Evolutionary conservation across 2,329 filamentous ascomycete genomes (phyloP), one percentile per base, ranked within the genome.

Genomic region (Exophiala viscosa): DNA sequence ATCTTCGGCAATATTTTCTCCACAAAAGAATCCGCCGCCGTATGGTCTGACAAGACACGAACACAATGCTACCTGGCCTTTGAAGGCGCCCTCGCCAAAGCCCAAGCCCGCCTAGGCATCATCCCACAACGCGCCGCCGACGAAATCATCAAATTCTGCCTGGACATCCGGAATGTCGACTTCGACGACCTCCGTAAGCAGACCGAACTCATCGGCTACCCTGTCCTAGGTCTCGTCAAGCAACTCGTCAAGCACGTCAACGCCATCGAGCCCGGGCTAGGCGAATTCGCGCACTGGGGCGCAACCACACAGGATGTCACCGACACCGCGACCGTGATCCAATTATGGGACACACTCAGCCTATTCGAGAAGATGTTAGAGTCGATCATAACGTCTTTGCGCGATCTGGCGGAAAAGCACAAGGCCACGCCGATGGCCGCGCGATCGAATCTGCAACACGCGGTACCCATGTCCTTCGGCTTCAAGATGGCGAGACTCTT

Each of bases 291-390:
- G 11, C 60, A 62, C 40, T 62, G 60, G 60, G 58, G 60, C 15
- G 60, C 60, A 1, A 62, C 60, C 2, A 62, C 60, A n/a, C 60
- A 62, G 50, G 60, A 62, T 38, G 57, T 62, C 7, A 61, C 59
- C 9, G 60, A 62, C 41, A 62, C 58, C n/a, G 57, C 60, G 17
- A 61, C 52, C 10, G 52, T 61, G 35, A 53, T 62, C 8, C 60
- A 62, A 45, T 44, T 62, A n/a, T 60, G 60, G 48, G 58, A 62
- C 38, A 61, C 58, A 14, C 38, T 62, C 23, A 50, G 49, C 8
- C 38, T 62, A 9, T 51, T 62, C 33, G 56, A 57, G 50, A 45
- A 53, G 28, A 43, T 43, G 11, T 50, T 62, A 8, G 45, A 56
- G 4, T 20, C 32, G 10, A 59, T 59, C 34, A 58, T 61, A 20